Evolutionary conservation across 495 filamentous ascomycete genomes (phyloP), one percentile per base, ranked within the genome.

Genomic region (Neohortaea acidophila): DNA sequence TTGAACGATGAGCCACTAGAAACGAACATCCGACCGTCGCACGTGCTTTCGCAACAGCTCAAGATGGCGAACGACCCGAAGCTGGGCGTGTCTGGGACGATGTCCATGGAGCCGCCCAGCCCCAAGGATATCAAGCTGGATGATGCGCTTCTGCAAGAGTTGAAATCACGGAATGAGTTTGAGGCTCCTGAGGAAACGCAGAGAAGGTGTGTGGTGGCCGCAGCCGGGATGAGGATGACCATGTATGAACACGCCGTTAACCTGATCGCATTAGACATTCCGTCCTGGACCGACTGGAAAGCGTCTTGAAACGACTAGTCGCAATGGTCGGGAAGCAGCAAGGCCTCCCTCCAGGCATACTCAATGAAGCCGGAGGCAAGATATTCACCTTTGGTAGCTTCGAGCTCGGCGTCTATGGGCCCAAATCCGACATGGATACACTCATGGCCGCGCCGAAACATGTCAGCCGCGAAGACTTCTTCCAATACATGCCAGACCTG

Each of bases 351-450:
- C 69, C 78, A 14, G 72, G 76, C 17, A 67, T 84, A 12, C 70
- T 91, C 19, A 79, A 85, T 28, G 71, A 75, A 41, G 76, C 83
- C 0, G 83, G 84, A 29, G 91, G 85, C 25, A 83, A 85, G 60
- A 75, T 97, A 27, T 92, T 87, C 55, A 85, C 91, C 0, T 97
- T 81, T 59, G 89, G 89, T 36, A 96, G 91, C 60, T 97, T 82
- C 57, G 73, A 83, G 20, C 63, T 97, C 7, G 91, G 91, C 28
- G 89, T 93, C 29, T 94, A 85, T 62, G 86, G 85, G 2, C 89
- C 89, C 74, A 84, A 82, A 31, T 94, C 91, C 23, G 89, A 97
- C 73, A 94, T 97, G 49, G 89, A 97, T 61, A 96, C 89, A 12
- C 73, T 97, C 13, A 72, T 94, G 26, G 78, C 93, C 21, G 84